Percentiles rank a stretch among this genome's conserved stretches.
Conservation (phyloP, 257 asterid species). For the Solanum arcanum region DNA sequence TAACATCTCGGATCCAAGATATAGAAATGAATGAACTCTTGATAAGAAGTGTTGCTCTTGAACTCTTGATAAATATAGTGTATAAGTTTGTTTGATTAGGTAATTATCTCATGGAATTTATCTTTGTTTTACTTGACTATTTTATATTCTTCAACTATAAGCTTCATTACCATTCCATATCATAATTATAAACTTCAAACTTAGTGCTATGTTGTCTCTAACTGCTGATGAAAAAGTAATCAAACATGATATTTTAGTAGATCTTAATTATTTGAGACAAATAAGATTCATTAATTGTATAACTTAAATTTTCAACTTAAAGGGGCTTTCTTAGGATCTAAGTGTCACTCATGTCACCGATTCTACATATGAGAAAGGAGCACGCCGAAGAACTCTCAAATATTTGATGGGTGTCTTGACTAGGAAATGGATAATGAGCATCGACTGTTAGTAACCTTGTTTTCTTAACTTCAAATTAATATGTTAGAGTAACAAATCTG, state of each 20-base stretch:
- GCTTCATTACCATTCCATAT: background rate
- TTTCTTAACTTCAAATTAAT: background rate
- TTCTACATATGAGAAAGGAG: slow-evolving; percentile 64
- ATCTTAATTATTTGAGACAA: background rate
- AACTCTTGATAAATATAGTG: background rate
- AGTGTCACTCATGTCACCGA: slow-evolving; percentile 78
- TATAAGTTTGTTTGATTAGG: no score
- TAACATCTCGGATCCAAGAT: background rate
- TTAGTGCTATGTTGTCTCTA: slow-evolving; percentile 60
- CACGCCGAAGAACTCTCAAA: slow-evolving; percentile 82
- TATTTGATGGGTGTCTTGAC: slow-evolving; percentile 82
- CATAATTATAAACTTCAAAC: background rate
- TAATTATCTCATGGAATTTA: background rate
- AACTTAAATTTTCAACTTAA: slow-evolving; percentile 8
- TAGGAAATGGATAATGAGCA: slow-evolving; percentile 84
- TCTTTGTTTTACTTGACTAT: background rate
- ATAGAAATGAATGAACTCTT: background rate
- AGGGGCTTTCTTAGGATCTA: slow-evolving; percentile 57
- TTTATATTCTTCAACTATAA: background rate
- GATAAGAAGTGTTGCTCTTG: background rate
- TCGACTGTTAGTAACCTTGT: slow-evolving; percentile 45
- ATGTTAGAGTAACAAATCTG: background rate
- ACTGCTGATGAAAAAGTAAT: slow-evolving; percentile 52
- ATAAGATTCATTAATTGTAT: background rate
- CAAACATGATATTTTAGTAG: background rate